Evolutionary conservation across 139 green algal genomes (phyloP).

Genomic region (Tetradesmus obliquus): DNA sequence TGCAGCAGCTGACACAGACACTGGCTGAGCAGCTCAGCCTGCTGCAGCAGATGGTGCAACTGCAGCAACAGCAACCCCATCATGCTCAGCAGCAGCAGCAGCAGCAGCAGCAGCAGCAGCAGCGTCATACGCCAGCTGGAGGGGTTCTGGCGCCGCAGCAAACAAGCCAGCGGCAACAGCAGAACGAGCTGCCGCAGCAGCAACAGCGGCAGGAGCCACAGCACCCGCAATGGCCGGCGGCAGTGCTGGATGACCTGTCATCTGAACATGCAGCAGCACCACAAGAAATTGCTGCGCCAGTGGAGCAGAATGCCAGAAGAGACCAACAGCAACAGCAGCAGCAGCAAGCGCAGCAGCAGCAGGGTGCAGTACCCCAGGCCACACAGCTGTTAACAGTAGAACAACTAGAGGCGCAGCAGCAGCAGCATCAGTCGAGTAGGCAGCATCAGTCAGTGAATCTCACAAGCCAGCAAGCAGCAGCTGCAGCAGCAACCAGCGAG

Average conservation of each 20-base stretch:
- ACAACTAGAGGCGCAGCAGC: neutral
- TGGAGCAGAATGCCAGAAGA: too few species aligned
- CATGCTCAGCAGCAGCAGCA: neutral
- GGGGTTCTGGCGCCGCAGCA: too few species aligned
- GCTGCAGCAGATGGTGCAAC: neutral
- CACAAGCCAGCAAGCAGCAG: neutral
- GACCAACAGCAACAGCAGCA: neutral
- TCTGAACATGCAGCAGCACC: neutral
- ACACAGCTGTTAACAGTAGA: neutral
- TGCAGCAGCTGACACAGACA: neutral
- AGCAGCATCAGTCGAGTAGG: neutral
- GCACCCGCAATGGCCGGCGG: neutral
- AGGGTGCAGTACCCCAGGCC: neutral
- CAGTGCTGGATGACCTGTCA: too few species aligned
- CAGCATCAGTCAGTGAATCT: neutral
- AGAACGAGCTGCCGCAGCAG: neutral
- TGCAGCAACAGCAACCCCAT: neutral
- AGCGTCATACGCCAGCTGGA: too few species aligned
- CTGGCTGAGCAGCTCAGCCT: neutral
- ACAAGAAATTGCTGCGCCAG: neutral
- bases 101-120: neutral
- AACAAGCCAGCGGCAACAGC: too few species aligned
- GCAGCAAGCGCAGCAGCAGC: neutral
- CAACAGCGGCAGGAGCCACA: neutral
- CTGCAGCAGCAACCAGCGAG: neutral